Conservation (phyloP, 768 basidiomycete genomes). For the Paxillus ammoniavirescens region DNA sequence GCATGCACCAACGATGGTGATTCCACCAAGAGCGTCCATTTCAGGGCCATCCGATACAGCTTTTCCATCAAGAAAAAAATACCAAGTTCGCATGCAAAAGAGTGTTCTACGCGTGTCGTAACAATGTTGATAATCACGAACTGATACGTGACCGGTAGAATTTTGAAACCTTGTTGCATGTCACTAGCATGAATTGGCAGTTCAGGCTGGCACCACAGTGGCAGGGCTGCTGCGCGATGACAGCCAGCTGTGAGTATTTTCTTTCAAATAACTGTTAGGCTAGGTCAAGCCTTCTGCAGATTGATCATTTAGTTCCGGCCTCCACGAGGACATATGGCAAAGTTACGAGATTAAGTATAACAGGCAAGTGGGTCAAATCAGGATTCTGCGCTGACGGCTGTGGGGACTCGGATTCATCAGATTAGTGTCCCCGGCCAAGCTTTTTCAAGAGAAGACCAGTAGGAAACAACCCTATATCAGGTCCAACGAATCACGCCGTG, state of each 20-base stretch:
- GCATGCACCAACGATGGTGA: too few species aligned
- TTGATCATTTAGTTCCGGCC: constrained; percentile 13
- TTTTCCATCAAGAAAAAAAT: too few species aligned
- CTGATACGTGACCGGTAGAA: background rate
- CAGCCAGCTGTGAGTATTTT: constrained; percentile 18
- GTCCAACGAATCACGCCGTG: constrained; percentile 6
- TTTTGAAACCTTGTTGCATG: constrained; percentile 11
- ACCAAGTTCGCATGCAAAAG: constrained; percentile 1
- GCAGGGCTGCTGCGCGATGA: constrained; percentile 12
- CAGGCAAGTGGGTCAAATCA: constrained; percentile 5
- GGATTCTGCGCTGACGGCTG: constrained; percentile 7
- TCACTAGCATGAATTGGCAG: constrained; percentile 16
- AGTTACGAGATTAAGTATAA: constrained; percentile 21
- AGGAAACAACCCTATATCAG: constrained; percentile 12
- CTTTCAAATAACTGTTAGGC: constrained; percentile 5
- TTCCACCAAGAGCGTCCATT: too few species aligned
- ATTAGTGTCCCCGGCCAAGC: constrained; percentile 1
- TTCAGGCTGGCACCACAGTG: constrained; percentile 4
- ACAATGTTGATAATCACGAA: constrained; percentile 12
- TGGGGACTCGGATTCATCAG: constrained; percentile 12
- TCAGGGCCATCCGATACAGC: too few species aligned
- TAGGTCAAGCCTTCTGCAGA: constrained; percentile 1
- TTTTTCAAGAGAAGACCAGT: constrained; percentile 15
- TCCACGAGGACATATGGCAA: constrained; percentile 18
- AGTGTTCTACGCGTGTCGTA: constrained; percentile 9